phyloP scores from a whole-genome alignment of 768 basidiomycete genomes.

The Russula dissimulans region DNA sequence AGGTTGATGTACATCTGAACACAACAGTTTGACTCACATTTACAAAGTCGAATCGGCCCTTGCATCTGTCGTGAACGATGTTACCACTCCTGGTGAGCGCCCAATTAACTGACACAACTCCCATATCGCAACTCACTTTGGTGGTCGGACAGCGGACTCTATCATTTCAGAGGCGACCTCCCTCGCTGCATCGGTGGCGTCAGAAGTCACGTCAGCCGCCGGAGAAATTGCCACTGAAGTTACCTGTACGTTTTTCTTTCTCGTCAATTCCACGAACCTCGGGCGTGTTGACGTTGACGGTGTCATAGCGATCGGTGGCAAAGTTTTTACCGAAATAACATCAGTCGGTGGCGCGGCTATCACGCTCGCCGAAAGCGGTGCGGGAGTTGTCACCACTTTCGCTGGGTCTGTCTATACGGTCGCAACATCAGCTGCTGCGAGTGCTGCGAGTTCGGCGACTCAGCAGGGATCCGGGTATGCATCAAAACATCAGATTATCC shows the following conservation, averaged over 20 bases:
- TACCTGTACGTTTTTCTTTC: constrained; percentile 10
- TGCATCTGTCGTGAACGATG: neutral
- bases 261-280: too few relatives aligned
- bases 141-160: constrained; percentile 5
- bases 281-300: neutral
- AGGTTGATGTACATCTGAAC: neutral
- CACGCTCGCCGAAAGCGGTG: constrained; percentile 16
- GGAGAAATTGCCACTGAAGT: constrained; percentile 3
- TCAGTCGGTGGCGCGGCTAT: constrained; percentile 14
- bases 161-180: neutral
- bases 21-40: too few relatives aligned
- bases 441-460: neutral
- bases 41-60: constrained; percentile 3
- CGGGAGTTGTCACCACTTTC: constrained; percentile 14
- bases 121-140: neutral
- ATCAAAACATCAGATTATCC: too few relatives aligned
- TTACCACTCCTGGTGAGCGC: constrained; percentile 11
- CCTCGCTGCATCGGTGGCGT: neutral
- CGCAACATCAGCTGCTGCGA: constrained; percentile 7
- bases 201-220: neutral
- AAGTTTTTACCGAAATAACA: constrained; percentile 15
- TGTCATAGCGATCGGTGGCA: constrained; percentile 8
- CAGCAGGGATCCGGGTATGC: too few relatives aligned
- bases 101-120: neutral
- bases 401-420: constrained; percentile 18